Evolutionary conservation across 768 basidiomycete species (phyloP).

Genomic region (Leucocoprinus leucothites): DNA sequence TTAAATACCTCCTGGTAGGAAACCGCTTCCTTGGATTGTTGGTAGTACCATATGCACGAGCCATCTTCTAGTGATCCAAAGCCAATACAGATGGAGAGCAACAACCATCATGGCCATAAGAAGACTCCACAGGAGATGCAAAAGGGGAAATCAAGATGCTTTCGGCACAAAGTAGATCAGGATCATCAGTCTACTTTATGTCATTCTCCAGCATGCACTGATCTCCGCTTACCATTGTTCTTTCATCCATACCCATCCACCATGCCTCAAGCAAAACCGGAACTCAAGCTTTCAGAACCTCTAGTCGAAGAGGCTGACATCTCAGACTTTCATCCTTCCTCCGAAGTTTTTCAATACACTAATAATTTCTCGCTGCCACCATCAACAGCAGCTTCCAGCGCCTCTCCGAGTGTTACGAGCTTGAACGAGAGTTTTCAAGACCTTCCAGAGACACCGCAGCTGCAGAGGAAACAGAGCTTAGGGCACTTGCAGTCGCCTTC

Average conservation of each 20-base stretch:
- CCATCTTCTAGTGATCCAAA: too few species aligned
- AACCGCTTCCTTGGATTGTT: too few species aligned
- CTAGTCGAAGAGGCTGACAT: conserved; percentile 4
- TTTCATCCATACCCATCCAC: background rate
- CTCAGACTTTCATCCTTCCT: background rate
- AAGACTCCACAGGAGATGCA: too few species aligned
- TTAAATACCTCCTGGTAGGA: too few species aligned
- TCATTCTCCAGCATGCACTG: background rate
- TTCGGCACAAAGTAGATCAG: too few species aligned
- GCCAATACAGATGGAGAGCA: too few species aligned
- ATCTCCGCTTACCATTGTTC: too few species aligned
- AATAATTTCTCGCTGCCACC: background rate
- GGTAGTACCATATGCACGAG: too few species aligned
- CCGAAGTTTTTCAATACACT: background rate
- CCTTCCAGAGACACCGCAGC: background rate
- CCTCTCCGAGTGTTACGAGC: background rate
- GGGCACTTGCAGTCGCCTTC: background rate
- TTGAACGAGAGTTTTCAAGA: conserved; percentile 1
- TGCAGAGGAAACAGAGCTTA: background rate
- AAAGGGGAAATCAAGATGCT: too few species aligned
- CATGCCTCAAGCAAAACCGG: background rate
- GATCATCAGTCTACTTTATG: background rate
- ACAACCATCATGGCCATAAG: too few species aligned
- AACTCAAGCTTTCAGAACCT: background rate
- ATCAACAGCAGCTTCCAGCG: background rate